phyloP scores from a whole-genome alignment of 345 rosid genomes.

The Erodium maritimum region DNA sequence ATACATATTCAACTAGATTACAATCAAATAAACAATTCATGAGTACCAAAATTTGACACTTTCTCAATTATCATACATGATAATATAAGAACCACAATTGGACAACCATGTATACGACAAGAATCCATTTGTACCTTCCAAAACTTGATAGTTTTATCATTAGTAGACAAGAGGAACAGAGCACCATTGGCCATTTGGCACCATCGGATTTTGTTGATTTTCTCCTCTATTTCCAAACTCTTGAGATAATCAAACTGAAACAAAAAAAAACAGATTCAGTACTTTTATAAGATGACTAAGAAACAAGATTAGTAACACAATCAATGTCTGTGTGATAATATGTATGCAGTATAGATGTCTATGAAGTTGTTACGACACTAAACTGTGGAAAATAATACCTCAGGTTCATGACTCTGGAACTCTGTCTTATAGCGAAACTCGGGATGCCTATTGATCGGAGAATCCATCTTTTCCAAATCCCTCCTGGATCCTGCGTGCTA shows the following conservation, averaged over 20 bases:
- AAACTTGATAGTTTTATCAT: constrained; percentile 95
- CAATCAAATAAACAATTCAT: background rate
- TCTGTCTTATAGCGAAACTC: constrained; percentile 98
- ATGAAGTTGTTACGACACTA: constrained; percentile 2
- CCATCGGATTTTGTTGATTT: constrained; percentile 99
- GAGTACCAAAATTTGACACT: background rate
- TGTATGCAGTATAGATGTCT: background rate
- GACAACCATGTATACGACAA: background rate
- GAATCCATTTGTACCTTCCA: constrained; percentile 67
- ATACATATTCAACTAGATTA: background rate
- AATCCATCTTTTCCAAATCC: constrained; percentile 69
- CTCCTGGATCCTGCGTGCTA: constrained; percentile 71
- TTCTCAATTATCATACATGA: background rate
- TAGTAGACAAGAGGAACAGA: constrained; percentile 87
- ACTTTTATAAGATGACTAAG: background rate
- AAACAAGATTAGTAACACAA: background rate
- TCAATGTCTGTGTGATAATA: background rate
- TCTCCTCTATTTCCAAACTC: constrained; percentile 99
- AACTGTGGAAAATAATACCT: constrained; percentile 34
- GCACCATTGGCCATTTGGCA: constrained; percentile 89
- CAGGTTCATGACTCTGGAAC: constrained; percentile 99
- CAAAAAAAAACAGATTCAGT: constrained; percentile 6
- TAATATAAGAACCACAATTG: background rate
- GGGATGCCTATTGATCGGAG: constrained; percentile 63
- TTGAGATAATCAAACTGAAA: constrained; percentile 97